These are phyloP conservation scores for Pythium scleroteichum DNA, from an alignment of 352 stramenopile species.

Conservation along the genomic window DNA sequence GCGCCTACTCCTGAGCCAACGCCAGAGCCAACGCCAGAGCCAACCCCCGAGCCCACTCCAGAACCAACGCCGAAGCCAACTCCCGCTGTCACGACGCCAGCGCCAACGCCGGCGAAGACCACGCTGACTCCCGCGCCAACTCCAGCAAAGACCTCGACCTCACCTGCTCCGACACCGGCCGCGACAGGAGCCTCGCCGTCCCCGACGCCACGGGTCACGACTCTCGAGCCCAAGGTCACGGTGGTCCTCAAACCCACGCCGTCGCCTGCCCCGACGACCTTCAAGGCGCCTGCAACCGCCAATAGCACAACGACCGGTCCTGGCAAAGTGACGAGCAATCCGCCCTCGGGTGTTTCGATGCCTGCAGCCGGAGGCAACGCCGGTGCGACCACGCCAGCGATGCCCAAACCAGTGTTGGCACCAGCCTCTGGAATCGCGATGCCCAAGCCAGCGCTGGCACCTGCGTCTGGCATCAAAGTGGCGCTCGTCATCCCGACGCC, in stretches of 20 bases:
- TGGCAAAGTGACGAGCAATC: neutral
- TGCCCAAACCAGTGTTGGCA: neutral
- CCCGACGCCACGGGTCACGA: conserved; percentile 4
- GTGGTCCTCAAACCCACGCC: neutral
- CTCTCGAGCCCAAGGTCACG: conserved; percentile 9
- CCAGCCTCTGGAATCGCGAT: too few relatives aligned
- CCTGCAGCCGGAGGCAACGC: neutral
- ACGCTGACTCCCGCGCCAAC: conserved; percentile 3
- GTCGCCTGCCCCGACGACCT: neutral
- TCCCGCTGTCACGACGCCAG: neutral
- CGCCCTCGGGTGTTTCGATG: neutral
- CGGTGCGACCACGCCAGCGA: neutral
- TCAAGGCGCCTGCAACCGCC: neutral
- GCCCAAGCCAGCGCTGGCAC: neutral
- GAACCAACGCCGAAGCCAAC: conserved; percentile 1
- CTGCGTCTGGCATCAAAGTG: too few relatives aligned
- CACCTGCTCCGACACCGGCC: neutral
- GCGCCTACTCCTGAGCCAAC: neutral
- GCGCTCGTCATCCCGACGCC: too few relatives aligned
- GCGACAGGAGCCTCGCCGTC: neutral
- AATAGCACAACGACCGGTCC: neutral
- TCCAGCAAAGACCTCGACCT: neutral
- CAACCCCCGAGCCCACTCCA: neutral
- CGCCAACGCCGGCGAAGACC: neutral
- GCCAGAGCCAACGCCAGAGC: conserved; percentile 5